phyloP scores from a whole-genome alignment of 1,139 yeast species.

The Nakaseomyces glabratus region DNA sequence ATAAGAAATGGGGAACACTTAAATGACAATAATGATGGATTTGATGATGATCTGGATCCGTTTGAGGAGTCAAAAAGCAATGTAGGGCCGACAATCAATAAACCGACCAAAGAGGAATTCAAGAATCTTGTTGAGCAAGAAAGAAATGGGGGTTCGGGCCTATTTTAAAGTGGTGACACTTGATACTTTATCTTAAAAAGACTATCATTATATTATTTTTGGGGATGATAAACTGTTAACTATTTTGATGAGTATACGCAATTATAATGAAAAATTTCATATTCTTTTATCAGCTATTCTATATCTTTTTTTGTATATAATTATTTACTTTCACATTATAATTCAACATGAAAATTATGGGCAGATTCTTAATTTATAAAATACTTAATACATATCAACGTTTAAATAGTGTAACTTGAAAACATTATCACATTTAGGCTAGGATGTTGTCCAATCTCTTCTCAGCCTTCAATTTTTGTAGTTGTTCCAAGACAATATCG shows the following conservation, averaged over 20 bases:
- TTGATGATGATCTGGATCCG: slow-evolving; percentile 7
- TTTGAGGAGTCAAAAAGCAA: slow-evolving; percentile 1
- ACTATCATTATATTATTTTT: slow-evolving; percentile 1
- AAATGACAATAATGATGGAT: neutral
- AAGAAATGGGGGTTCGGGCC: slow-evolving; percentile 12
- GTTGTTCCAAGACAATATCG: slow-evolving; percentile 60
- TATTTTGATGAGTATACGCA: too few relatives aligned
- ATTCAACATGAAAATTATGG: too few relatives aligned
- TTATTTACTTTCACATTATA: neutral
- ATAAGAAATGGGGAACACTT: slow-evolving; percentile 12
- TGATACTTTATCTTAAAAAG: neutral
- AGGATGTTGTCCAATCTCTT: slow-evolving; percentile 58
- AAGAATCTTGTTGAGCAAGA: slow-evolving; percentile 19
- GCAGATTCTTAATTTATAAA: too few relatives aligned
- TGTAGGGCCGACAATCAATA: slow-evolving; percentile 6
- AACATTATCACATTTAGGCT: slow-evolving; percentile 12
- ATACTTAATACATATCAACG: too few relatives aligned
- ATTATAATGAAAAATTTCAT: too few relatives aligned
- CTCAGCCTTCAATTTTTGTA: slow-evolving; percentile 52
- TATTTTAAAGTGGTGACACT: neutral
- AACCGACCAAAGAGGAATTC: slow-evolving; percentile 17
- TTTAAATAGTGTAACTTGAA: too few relatives aligned
- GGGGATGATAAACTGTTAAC: too few relatives aligned
- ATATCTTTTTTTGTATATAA: neutral
- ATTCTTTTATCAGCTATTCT: neutral